These are phyloP conservation scores for Murraya paniculata DNA, from an alignment of 345 rosid genomes.

Conservation along the genomic window DNA sequence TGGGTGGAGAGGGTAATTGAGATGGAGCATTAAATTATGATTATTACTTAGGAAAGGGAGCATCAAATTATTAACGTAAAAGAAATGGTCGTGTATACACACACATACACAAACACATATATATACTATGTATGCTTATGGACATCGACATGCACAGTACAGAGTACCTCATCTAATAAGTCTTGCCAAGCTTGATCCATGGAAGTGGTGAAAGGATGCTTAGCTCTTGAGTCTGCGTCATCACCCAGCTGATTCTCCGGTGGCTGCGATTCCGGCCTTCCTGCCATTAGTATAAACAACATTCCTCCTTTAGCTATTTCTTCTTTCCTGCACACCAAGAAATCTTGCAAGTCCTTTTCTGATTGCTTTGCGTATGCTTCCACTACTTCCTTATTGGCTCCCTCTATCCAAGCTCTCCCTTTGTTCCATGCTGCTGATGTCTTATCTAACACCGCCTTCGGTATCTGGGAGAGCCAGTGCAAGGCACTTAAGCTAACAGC, in stretches of 20 bases:
- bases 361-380: conserved; percentile 55
- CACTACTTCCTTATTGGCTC: conserved; percentile 45
- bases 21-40: background rate
- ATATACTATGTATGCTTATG: background rate
- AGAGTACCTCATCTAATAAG: conserved; percentile 47
- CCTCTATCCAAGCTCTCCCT: conserved; percentile 61
- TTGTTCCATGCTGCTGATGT: conserved; percentile 50
- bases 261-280: conserved; percentile 34
- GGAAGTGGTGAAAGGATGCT: conserved; percentile 58
- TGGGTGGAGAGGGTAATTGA: background rate
- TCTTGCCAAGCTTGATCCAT: conserved; percentile 73
- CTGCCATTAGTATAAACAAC: conserved; percentile 54
- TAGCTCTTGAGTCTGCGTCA: conserved; percentile 38
- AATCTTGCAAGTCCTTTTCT: conserved; percentile 48
- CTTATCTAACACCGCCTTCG: conserved; percentile 40
- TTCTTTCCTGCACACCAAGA: conserved; percentile 51
- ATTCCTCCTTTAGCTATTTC: conserved; percentile 55
- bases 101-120: too few species aligned
- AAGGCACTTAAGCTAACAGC: conserved; percentile 61
- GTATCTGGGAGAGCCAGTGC: conserved; percentile 70
- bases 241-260: conserved; percentile 47
- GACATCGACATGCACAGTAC: too few species aligned
- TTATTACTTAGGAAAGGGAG: too few species aligned
- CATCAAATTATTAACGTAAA: too few species aligned
- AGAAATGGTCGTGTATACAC: background rate